Evolutionary conservation across 2,329 filamentous ascomycete species (phyloP).

Genomic region (Fusarium phyllophilum): DNA sequence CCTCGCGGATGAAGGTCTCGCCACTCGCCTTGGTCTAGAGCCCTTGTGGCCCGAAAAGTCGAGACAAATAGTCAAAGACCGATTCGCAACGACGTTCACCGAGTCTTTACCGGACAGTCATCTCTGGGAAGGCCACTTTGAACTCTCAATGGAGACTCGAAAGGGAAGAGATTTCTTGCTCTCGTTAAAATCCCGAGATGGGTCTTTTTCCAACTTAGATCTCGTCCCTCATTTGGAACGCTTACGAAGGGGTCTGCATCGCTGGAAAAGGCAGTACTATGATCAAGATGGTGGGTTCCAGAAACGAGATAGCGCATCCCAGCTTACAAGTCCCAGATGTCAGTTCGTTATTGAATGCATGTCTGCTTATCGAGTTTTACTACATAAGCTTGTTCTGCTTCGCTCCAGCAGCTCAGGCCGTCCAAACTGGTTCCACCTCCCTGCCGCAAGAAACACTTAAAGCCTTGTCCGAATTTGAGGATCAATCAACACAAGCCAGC

Average conservation of each 20-base stretch:
- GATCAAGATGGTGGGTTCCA: neutral
- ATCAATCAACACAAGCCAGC: neutral
- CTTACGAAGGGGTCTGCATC: neutral
- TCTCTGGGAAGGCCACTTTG: constrained; percentile 28
- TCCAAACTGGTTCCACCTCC: neutral
- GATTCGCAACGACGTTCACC: constrained; percentile 19
- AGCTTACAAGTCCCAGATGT: neutral
- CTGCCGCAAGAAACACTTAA: neutral
- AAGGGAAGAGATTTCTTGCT: constrained; percentile 28
- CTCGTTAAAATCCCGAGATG: neutral
- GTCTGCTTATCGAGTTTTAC: neutral
- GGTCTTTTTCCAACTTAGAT: neutral
- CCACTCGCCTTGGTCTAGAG: constrained; percentile 18
- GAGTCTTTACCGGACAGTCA: constrained; percentile 12
- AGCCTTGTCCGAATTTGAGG: neutral
- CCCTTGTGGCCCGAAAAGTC: constrained; percentile 22
- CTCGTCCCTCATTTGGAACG: neutral
- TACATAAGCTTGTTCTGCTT: neutral
- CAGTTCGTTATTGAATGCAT: neutral
- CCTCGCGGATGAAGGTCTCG: constrained; percentile 19
- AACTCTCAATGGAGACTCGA: constrained; percentile 12
- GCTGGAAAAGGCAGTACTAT: neutral
- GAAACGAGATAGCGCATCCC: accelerated
- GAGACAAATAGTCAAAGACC: constrained; percentile 21
- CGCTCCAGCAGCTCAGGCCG: neutral